Percentiles rank a stretch among this genome's conserved stretches.
Conservation (phyloP, 306 rosid genomes). For the Lathyrus oleraceus region DNA sequence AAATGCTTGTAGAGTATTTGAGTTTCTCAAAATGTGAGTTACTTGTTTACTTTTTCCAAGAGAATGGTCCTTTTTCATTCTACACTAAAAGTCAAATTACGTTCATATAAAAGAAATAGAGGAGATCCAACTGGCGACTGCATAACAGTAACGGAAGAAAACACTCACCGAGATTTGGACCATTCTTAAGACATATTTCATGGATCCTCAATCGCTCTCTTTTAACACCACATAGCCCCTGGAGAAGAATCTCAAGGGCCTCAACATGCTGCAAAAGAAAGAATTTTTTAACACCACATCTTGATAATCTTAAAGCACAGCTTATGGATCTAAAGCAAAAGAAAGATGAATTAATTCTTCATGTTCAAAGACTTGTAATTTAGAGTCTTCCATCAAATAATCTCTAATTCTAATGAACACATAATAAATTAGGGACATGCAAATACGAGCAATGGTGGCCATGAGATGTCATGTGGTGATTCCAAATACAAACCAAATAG, state of each 20-base stretch:
- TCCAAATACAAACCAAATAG: not conserved
- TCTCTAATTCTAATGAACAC: not conserved
- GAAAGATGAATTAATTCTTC: constrained; percentile 10
- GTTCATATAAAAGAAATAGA: not conserved
- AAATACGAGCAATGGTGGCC: not conserved
- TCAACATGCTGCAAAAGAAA: constrained; percentile 77
- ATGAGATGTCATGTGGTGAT: not conserved
- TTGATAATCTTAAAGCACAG: not conserved
- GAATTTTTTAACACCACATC: too few relatives aligned
- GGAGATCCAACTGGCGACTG: not conserved
- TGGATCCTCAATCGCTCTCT: constrained; percentile 79
- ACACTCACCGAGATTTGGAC: constrained; percentile 73
- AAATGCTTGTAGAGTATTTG: not conserved
- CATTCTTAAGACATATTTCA: constrained; percentile 85
- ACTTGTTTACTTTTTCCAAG: not conserved
- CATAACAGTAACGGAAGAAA: not conserved
- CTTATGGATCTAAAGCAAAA: constrained; percentile 1
- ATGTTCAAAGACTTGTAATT: not conserved
- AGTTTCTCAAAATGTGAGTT: constrained; percentile 3
- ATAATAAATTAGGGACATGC: not conserved
- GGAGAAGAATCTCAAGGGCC: constrained; percentile 96
- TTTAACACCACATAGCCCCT: constrained; percentile 91
- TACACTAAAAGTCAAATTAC: not conserved
- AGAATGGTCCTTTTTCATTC: constrained; percentile 5
- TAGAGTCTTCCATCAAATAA: not conserved